These are phyloP conservation scores for Suillus subaureus DNA, from an alignment of 768 basidiomycete species.

Conservation along the genomic window DNA sequence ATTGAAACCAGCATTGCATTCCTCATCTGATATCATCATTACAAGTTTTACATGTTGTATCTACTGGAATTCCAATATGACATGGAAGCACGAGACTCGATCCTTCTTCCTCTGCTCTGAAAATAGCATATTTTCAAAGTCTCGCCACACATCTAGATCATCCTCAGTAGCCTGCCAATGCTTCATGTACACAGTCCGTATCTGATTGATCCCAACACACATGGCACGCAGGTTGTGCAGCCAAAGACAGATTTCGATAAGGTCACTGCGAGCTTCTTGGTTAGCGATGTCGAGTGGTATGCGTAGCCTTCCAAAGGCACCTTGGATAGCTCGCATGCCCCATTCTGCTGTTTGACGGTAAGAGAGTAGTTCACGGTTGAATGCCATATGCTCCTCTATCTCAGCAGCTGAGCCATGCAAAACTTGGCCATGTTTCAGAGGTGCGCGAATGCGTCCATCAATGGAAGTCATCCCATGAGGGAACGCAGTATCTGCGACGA, in stretches of 20 bases:
- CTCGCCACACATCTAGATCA: too few relatives aligned
- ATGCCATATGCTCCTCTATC: conserved; percentile 24
- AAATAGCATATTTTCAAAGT: too few relatives aligned
- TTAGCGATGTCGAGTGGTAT: conserved; percentile 43
- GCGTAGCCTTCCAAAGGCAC: conserved; percentile 47
- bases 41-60: too few relatives aligned
- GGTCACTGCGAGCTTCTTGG: conserved; percentile 20
- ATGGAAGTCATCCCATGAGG: conserved; percentile 37
- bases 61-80: too few relatives aligned
- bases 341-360: conserved; percentile 53
- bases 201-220: conserved; percentile 43
- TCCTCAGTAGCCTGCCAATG: too few relatives aligned
- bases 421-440: conserved; percentile 37
- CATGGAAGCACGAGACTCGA: too few relatives aligned
- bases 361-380: conserved; percentile 44
- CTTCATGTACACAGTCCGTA: too few relatives aligned
- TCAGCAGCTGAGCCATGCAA: conserved; percentile 18
- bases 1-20: too few relatives aligned
- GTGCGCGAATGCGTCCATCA: conserved; percentile 37
- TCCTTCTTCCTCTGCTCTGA: too few relatives aligned
- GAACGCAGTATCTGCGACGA: conserved; percentile 50
- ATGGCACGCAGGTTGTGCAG: conserved; percentile 37
- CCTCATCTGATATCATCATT: too few relatives aligned
- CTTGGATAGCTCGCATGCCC: conserved; percentile 49
- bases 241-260: conserved; percentile 40